These are phyloP conservation scores for Ligustrum vulgare DNA, from an alignment of 257 asterid genomes.

Conservation along the genomic window DNA sequence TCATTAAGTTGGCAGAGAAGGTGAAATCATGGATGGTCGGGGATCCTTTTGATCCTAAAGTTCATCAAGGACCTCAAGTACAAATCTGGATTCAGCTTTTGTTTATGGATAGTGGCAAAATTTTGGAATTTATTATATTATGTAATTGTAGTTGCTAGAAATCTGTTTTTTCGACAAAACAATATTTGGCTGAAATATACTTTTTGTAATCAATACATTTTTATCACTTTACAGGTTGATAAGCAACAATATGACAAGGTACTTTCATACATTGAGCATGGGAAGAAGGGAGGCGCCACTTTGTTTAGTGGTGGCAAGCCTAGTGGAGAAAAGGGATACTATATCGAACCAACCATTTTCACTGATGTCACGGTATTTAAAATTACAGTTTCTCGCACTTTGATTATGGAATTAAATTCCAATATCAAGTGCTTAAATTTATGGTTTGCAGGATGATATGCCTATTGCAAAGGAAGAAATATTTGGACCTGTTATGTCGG, in stretches of 20 bases:
- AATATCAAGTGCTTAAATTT: background rate
- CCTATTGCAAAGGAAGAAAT: slow-evolving; percentile 74
- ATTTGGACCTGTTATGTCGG: slow-evolving; percentile 84
- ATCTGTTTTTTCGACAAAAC: background rate
- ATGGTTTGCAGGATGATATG: slow-evolving; percentile 66
- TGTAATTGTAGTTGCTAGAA: too few relatives aligned
- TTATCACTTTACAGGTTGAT: slow-evolving; percentile 37
- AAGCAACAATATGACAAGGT: slow-evolving; percentile 58
- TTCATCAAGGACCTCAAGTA: slow-evolving; percentile 81
- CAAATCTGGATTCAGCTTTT: background rate
- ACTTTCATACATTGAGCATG: slow-evolving; percentile 59
- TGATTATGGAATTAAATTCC: background rate
- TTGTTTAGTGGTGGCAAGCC: slow-evolving; percentile 70
- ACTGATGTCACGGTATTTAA: slow-evolving; percentile 50
- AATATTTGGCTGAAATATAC: background rate
- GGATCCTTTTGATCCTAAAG: slow-evolving; percentile 70
- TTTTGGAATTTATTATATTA: background rate
- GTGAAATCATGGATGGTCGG: slow-evolving; percentile 62
- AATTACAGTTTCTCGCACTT: background rate
- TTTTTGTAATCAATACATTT: too few relatives aligned
- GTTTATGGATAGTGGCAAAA: background rate
- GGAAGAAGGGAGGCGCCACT: slow-evolving; percentile 77
- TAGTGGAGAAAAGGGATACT: slow-evolving; percentile 55
- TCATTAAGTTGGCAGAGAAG: slow-evolving; percentile 51
- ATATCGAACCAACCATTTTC: slow-evolving; percentile 76